phyloP scores from a whole-genome alignment of 768 basidiomycete genomes.

The Lactarius hatsudake region DNA sequence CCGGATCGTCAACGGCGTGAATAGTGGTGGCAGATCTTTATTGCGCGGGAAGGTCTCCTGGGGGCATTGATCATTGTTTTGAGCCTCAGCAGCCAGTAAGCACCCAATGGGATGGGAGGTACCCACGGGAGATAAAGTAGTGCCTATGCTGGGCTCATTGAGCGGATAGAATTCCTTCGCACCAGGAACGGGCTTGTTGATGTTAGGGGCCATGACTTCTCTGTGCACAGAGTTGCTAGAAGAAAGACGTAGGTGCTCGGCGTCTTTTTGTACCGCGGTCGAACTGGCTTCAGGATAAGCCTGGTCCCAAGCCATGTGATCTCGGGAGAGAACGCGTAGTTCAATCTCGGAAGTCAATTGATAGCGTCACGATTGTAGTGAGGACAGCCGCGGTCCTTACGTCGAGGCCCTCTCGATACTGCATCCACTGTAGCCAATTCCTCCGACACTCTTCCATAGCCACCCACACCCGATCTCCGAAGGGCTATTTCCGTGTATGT shows the following conservation, averaged over 20 bases:
- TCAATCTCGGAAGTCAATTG: no score
- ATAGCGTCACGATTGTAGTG: no score
- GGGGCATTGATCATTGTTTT: not conserved
- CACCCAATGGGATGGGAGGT: not conserved
- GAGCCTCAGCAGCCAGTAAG: not conserved
- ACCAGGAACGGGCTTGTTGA: conserved; percentile 50
- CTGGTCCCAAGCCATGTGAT: no score
- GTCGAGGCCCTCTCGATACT: no score
- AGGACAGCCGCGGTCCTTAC: no score
- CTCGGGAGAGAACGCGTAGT: no score
- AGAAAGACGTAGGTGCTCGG: not conserved
- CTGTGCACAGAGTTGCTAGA: not conserved
- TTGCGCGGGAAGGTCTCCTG: conserved; percentile 47
- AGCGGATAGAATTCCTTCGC: conserved; percentile 56
- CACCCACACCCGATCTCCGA: no score
- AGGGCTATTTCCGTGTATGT: no score
- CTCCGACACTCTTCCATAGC: no score
- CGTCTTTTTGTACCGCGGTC: not conserved
- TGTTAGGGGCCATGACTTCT: not conserved
- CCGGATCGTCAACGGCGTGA: conserved; percentile 61
- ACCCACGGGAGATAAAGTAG: conserved; percentile 36
- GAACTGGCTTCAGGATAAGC: no score
- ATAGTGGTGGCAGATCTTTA: conserved; percentile 52
- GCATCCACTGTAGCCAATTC: no score
- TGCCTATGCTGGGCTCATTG: conserved; percentile 58